phyloP scores from a whole-genome alignment of 1,284 basidiomycete species.

The Ceratobasidium sp. region DNA sequence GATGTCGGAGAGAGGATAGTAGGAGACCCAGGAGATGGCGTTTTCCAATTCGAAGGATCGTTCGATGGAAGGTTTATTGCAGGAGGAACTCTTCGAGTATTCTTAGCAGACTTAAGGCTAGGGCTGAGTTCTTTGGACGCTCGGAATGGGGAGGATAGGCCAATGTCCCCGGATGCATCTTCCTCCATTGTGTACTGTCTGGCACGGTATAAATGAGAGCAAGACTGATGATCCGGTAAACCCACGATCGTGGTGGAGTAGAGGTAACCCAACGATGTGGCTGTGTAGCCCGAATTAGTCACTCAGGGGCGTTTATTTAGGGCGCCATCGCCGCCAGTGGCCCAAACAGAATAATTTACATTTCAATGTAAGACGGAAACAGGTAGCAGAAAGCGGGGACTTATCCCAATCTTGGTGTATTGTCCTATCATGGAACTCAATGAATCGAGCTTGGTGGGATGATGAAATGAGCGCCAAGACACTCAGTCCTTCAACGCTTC shows the following conservation, averaged over 20 bases:
- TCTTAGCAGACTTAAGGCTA: not conserved
- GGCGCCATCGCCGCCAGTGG: no score
- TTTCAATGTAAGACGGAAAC: no score
- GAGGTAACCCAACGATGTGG: not conserved
- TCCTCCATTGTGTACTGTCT: constrained; percentile 7
- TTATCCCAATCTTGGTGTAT: no score
- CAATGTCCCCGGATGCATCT: constrained; percentile 33
- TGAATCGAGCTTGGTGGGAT: no score
- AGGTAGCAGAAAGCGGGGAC: no score
- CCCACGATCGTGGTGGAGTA: constrained; percentile 1
- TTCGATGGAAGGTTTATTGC: constrained; percentile 1
- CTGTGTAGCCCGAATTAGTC: not conserved
- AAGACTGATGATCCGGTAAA: no score
- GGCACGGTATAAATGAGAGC: not conserved
- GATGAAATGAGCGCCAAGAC: not conserved
- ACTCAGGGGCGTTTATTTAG: not conserved
- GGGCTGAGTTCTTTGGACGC: constrained; percentile 1
- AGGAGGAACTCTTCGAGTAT: constrained; percentile 21
- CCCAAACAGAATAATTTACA: no score
- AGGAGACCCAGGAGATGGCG: constrained; percentile 35
- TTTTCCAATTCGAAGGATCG: constrained; percentile 24
- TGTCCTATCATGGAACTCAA: no score
- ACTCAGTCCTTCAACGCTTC: constrained; percentile 64
- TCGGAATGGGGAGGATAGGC: constrained; percentile 20
- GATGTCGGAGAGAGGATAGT: constrained; percentile 31